These are phyloP conservation scores for Quercus bicolor DNA, from an alignment of 306 rosid species.

Conservation along the genomic window DNA sequence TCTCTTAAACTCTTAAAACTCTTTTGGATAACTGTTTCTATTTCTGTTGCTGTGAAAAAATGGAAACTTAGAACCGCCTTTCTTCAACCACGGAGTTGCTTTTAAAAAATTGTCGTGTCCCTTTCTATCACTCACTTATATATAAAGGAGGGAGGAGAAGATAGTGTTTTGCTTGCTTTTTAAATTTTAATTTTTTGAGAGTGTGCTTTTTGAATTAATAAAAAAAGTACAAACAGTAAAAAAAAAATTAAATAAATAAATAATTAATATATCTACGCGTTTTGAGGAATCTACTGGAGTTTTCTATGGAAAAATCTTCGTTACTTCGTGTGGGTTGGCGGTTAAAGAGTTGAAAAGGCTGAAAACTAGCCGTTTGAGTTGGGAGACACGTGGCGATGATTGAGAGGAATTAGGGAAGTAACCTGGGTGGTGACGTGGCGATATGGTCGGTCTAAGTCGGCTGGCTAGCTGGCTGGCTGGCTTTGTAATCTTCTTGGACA, in stretches of 20 bases:
- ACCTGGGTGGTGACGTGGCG: constrained; percentile 47
- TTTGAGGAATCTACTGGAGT: constrained; percentile 48
- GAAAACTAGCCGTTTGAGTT: constrained; percentile 70
- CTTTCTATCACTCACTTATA: too few species aligned
- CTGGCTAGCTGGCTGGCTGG: constrained; percentile 62
- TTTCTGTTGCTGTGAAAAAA: not conserved
- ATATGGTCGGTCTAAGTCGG: constrained; percentile 57
- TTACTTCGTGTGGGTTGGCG: constrained; percentile 27
- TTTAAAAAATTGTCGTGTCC: not conserved
- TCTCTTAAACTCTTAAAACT: not conserved
- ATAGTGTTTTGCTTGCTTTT: not conserved
- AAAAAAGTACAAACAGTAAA: not conserved
- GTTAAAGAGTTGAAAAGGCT: constrained; percentile 34
- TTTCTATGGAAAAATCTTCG: constrained; percentile 30
- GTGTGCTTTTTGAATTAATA: not conserved
- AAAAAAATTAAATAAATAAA: not conserved
- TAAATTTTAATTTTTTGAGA: not conserved
- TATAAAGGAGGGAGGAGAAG: not conserved
- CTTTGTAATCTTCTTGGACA: constrained; percentile 27
- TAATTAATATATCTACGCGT: constrained; percentile 29
- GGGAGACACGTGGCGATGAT: constrained; percentile 41
- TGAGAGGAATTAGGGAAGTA: not conserved
- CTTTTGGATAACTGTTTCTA: constrained; percentile 11
- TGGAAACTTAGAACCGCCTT: not conserved
- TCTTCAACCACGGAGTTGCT: constrained; percentile 9